Evolutionary conservation across 2,329 filamentous ascomycete species (phyloP), one percentile per base, ranked within the genome.

Genomic region (Clarireedia monteithiana): DNA sequence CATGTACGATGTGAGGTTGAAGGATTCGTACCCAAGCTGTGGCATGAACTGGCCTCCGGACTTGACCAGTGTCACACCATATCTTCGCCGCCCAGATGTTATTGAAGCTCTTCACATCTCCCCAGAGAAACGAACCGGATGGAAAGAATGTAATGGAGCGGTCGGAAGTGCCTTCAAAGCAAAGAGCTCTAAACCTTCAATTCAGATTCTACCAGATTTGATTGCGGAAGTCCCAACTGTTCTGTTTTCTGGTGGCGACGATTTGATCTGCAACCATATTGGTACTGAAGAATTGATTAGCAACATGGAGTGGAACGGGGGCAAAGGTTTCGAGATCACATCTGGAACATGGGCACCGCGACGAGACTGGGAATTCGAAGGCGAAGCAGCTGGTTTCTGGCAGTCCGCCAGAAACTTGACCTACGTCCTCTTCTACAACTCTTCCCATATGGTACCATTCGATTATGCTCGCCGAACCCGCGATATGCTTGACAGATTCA

Each of bases 31-130:
- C 70, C 87, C 89, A 4, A 86, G 85, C 60, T 99, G 94, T 70
- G 94, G 94, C 63, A 96, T 96, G 91, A 92, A 91, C 74, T 99
- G 95, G 95, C 94, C 94, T 34, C 88, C 91, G 61, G 94, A 99
- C 72, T 77, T 99, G 66, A 72, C 73, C 48, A 69, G 80, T 50
- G 81, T 99, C 23, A 89, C 83, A 5, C 89, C 91, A 0, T 99
- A 97, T 70, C 81, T 99, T 52, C 87, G 89, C 57, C 85, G 85
- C 56, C 67, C 77, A n/a, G 90, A 96, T 48, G 94, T 99, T 14
- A 76, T 82, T 26, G 67, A 77, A 4, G 94, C 94, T 0, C 77
- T 99, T 38, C 88, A 99, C 69, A 82, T 99, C 71, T 88, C 90
- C 66, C 68, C 78, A 0, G 86, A 87, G 64, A 95, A 95, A 70